These are phyloP conservation scores for Rhododendron ferrugineum DNA, from an alignment of 148 eudicot species.

Conservation along the genomic window DNA sequence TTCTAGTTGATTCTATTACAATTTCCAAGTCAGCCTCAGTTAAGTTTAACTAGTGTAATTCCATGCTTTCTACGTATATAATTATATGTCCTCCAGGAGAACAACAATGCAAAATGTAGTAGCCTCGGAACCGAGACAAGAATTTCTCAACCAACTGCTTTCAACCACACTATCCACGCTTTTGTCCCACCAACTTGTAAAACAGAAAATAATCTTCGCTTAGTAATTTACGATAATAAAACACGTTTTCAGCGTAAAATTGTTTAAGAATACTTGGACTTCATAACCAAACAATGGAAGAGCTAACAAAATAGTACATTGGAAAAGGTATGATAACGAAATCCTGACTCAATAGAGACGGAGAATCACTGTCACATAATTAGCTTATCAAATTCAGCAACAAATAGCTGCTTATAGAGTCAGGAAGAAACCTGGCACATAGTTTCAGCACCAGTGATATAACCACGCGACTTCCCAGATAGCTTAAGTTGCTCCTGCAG, in stretches of 20 bases:
- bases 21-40: not conserved
- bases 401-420: not conserved
- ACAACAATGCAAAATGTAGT: not conserved
- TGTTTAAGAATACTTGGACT: not conserved
- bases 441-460: constrained; percentile 31
- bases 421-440: constrained; percentile 37
- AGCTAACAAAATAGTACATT: not conserved
- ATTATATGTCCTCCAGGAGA: not conserved
- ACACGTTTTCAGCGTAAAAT: not conserved
- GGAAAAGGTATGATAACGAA: not conserved
- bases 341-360: not conserved
- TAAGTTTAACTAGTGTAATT: not conserved
- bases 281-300: not conserved
- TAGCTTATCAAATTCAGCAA: not conserved
- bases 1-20: not conserved
- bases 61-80: not conserved
- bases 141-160: not conserved
- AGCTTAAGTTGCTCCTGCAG: constrained; percentile 52
- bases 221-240: not conserved
- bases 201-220: not conserved
- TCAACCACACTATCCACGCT: not conserved
- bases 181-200: not conserved
- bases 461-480: constrained; percentile 34
- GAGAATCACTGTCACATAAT: not conserved
- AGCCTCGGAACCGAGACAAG: not conserved